A percentile compares a stretch with the other conserved stretches of the same genome.
Conservation (phyloP, 306 rosid genomes). For the Dryas alaskensis region DNA sequence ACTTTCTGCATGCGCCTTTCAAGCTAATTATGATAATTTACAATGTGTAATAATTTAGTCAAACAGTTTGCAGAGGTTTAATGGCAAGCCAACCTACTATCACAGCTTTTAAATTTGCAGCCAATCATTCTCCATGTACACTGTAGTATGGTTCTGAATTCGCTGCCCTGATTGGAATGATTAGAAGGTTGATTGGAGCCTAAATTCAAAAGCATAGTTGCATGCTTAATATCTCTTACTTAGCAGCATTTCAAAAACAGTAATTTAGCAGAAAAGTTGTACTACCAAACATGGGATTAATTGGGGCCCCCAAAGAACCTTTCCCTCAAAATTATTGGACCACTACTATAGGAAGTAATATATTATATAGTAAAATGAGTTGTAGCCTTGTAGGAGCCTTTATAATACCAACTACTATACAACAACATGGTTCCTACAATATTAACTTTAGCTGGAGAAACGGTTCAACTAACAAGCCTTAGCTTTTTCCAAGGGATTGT, state of each 20-base stretch:
- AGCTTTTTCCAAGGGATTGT: slow-evolving; percentile 1
- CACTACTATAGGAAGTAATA: not conserved
- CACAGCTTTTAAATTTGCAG: slow-evolving; percentile 9
- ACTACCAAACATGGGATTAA: not conserved
- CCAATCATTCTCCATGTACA: not conserved
- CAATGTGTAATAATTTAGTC: not conserved
- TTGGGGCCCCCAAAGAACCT: slow-evolving; percentile 6
- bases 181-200: not conserved
- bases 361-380: not conserved
- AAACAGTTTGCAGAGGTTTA: slow-evolving; percentile 1
- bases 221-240: not conserved
- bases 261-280: not conserved
- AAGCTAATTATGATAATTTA: not conserved
- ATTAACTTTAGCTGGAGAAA: slow-evolving; percentile 48
- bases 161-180: not conserved
- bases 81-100: slow-evolving; percentile 22
- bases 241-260: not conserved
- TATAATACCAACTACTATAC: slow-evolving; percentile 51
- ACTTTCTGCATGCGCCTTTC: no score
- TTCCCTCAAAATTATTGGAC: not conserved
- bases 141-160: not conserved
- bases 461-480: slow-evolving; percentile 44
- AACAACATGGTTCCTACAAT: slow-evolving; percentile 34
- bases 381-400: slow-evolving; percentile 22
- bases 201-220: not conserved